Evolutionary conservation across 2,329 filamentous ascomycete species (phyloP), one percentile per base, ranked within the genome.

Genomic region (Colletotrichum salicis): DNA sequence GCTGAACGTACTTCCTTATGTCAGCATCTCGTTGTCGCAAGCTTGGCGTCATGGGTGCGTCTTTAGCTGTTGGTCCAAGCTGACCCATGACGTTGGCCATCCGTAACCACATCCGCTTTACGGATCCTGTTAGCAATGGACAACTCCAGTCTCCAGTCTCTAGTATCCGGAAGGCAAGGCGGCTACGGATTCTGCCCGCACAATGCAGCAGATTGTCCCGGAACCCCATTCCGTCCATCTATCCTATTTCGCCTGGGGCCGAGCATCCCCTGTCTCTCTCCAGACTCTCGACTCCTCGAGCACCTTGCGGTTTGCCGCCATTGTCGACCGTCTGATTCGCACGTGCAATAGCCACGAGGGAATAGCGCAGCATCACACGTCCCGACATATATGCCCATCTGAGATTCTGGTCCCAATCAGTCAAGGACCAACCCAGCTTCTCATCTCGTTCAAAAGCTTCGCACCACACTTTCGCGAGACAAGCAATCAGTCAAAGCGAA

Each of bases 31-130:
- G 37, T 41, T 31, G 27, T 64, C 59, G 59, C 52, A 71, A 54
- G 31, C 13, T 29, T 69, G 51, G 59, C 69, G 69, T 71, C 69
- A 71, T 55, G 24, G 11, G 24, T 63, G 64, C 41, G 58, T 67
- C 64, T 67, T 58, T 33, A 24, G 64, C 58, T 63, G 24, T 35
- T 45, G 60, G 61, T 15, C 22, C 24, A 6, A 24, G 54, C 61
- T 56, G 51, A 48, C 48, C 51, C 54, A 69, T 71, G 69, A 71
- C 69, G 69, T 68, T 51, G 37, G 57, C 19, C 27, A 52, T 51
- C 57, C 63, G 51, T 52, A 61, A 51, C 29, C 33, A 22, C 56
- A 67, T 13, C 63, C 67, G 56, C 56, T 48, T 35, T 37, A 66
- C 58, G 58, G 58, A 62, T 61, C 52, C 31, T 22, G 15, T 56